Evolutionary conservation across 306 rosid genomes (phyloP).

Genomic region (Lathyrus oleraceus): DNA sequence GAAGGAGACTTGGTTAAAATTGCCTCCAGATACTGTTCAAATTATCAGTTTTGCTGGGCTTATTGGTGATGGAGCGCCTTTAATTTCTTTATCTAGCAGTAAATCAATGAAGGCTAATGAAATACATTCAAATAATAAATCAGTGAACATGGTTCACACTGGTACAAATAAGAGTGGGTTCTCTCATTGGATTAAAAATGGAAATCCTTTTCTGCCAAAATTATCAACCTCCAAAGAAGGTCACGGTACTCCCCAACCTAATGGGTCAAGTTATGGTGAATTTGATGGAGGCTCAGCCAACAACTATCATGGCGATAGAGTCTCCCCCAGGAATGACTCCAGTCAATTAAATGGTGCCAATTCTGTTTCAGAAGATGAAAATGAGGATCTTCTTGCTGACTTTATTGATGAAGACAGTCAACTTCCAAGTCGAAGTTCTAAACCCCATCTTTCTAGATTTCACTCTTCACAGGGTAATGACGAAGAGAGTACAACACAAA

Average conservation of each 20-base stretch:
- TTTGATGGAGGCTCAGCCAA: conserved; percentile 56
- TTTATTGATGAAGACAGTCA: conserved; percentile 99
- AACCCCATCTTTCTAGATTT: conserved; percentile 51
- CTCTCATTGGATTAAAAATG: conserved; percentile 71
- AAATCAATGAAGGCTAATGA: conserved; percentile 48
- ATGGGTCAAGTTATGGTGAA: conserved; percentile 59
- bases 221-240: conserved; percentile 59
- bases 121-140: conserved; percentile 53
- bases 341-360: conserved; percentile 57
- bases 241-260: conserved; percentile 45
- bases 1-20: conserved; percentile 75
- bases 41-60: conserved; percentile 94
- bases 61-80: conserved; percentile 94
- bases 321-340: conserved; percentile 51
- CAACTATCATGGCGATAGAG: conserved; percentile 50
- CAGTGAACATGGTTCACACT: conserved; percentile 48
- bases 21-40: conserved; percentile 83
- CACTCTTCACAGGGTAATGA: conserved; percentile 49
- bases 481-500: conserved; percentile 73
- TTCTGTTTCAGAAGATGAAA: conserved; percentile 78
- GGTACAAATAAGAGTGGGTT: conserved; percentile 64
- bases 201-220: conserved; percentile 81
- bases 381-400: conserved; percentile 99
- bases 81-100: conserved; percentile 61
- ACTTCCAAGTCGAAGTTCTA: conserved; percentile 87